A percentile compares a stretch with the other conserved stretches of the same genome.
phyloP scores from a whole-genome alignment of 306 rosid genomes.

The Prunus padus region DNA sequence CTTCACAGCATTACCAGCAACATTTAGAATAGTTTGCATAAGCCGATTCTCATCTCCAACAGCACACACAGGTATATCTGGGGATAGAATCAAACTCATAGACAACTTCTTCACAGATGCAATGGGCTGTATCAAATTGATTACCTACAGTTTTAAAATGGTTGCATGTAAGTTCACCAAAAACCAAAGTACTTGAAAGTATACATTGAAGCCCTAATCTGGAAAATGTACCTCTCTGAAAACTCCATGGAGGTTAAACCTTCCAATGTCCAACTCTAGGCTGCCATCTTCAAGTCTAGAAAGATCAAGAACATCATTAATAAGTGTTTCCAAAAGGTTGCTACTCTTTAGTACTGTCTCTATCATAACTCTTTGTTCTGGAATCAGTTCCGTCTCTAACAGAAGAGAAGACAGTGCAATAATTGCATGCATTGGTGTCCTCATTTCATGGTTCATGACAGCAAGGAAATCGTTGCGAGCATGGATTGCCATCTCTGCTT shows the following conservation, averaged over 20 bases:
- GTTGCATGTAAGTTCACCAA: slow-evolving; percentile 3
- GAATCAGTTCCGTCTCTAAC: slow-evolving; percentile 76
- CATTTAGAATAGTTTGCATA: slow-evolving; percentile 67
- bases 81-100: slow-evolving; percentile 63
- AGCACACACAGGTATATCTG: slow-evolving; percentile 72
- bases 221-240: slow-evolving; percentile 59
- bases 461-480: slow-evolving; percentile 92
- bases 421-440: slow-evolving; percentile 92
- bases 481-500: slow-evolving; percentile 87
- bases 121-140: slow-evolving; percentile 71
- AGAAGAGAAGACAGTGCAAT: slow-evolving; percentile 87
- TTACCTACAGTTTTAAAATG: slow-evolving; percentile 42
- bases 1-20: slow-evolving; percentile 87
- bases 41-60: slow-evolving; percentile 83
- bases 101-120: slow-evolving; percentile 80
- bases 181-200: slow-evolving; percentile 6
- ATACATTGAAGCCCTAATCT: slow-evolving; percentile 17
- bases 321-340: slow-evolving; percentile 73
- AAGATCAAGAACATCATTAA: slow-evolving; percentile 88
- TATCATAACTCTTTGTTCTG: slow-evolving; percentile 80
- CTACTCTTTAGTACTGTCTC: slow-evolving; percentile 84
- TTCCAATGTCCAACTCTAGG: slow-evolving; percentile 68
- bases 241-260: slow-evolving; percentile 70
- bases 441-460: slow-evolving; percentile 97
- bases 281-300: slow-evolving; percentile 96